Conservation (phyloP, 257 asterid genomes). For the Solanum habrochaites region DNA sequence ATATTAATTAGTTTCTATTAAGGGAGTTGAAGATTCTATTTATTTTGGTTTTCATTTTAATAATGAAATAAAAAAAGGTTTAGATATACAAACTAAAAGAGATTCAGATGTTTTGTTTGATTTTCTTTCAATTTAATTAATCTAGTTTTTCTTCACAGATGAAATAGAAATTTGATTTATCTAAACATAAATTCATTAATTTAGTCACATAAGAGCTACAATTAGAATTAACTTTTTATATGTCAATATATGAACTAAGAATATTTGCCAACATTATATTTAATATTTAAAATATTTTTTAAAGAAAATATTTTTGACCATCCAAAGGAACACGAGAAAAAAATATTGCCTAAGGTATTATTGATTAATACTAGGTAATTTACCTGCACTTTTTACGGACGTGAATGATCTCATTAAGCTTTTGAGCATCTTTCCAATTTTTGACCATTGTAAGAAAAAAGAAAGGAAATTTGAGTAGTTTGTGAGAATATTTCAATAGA, state of each 20-base stretch:
- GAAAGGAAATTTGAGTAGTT: background rate
- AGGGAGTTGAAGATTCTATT: background rate
- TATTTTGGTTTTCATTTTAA: background rate
- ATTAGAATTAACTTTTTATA: background rate
- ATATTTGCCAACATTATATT: background rate
- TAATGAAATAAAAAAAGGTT: background rate
- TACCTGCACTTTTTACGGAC: fast-evolving
- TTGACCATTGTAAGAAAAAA: background rate
- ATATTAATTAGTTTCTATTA: background rate
- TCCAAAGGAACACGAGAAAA: background rate
- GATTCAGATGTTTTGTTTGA: background rate
- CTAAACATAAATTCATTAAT: background rate
- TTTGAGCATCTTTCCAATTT: background rate
- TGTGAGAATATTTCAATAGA: background rate
- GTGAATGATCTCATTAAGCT: background rate
- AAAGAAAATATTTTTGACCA: background rate
- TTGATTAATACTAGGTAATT: background rate
- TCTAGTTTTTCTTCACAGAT: background rate
- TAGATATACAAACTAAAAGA: background rate
- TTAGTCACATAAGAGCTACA: background rate
- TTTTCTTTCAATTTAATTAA: background rate
- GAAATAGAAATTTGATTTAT: background rate
- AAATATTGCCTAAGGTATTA: background rate
- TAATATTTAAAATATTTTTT: background rate
- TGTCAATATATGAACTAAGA: background rate